Percentiles rank a stretch among this genome's conserved stretches.
phyloP scores from a whole-genome alignment of 208 protist genomes.

The Strigomonas galati region DNA sequence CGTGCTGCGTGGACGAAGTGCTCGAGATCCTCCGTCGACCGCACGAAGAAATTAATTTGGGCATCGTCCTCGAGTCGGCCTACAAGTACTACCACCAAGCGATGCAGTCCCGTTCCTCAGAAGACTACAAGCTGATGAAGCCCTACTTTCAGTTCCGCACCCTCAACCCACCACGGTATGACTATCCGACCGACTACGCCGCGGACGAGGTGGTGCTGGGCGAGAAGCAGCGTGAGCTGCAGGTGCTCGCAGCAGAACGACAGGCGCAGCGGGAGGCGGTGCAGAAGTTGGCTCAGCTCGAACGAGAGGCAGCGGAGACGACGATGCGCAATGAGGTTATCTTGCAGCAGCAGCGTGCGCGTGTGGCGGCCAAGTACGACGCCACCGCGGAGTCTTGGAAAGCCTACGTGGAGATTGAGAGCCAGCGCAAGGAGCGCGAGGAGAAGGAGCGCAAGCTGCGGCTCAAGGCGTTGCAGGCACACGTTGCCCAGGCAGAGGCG shows the following conservation, averaged over 20 bases:
- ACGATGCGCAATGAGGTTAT: slow-evolving; percentile 37
- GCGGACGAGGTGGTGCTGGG: slow-evolving; percentile 39
- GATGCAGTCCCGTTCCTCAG: not conserved
- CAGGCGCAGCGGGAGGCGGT: slow-evolving; percentile 24
- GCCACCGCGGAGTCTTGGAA: slow-evolving; percentile 37
- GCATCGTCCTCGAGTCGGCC: not conserved
- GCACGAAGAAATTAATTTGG: slow-evolving; percentile 15
- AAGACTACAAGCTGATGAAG: not conserved
- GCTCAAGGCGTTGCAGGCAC: slow-evolving; percentile 27
- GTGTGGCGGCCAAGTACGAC: slow-evolving; percentile 69
- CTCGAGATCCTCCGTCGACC: slow-evolving; percentile 26
- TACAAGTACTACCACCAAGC: not conserved
- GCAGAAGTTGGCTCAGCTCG: slow-evolving; percentile 25
- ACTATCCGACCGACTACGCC: slow-evolving; percentile 45
- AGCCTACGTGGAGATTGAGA: slow-evolving; percentile 36
- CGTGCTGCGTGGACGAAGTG: slow-evolving; percentile 38
- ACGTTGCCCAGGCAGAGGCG: slow-evolving; percentile 31
- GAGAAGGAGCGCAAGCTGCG: slow-evolving; percentile 40
- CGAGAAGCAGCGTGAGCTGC: slow-evolving; percentile 45
- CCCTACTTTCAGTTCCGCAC: slow-evolving; percentile 27
- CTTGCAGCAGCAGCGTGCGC: slow-evolving; percentile 57
- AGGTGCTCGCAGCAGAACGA: slow-evolving; percentile 29
- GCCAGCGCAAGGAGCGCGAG: slow-evolving; percentile 29
- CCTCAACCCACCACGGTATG: slow-evolving; percentile 19
- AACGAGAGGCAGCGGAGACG: slow-evolving; percentile 25